Evolutionary conservation across 176 grass and related monocot species (phyloP).

Genomic region (Hordeum vulgare): DNA sequence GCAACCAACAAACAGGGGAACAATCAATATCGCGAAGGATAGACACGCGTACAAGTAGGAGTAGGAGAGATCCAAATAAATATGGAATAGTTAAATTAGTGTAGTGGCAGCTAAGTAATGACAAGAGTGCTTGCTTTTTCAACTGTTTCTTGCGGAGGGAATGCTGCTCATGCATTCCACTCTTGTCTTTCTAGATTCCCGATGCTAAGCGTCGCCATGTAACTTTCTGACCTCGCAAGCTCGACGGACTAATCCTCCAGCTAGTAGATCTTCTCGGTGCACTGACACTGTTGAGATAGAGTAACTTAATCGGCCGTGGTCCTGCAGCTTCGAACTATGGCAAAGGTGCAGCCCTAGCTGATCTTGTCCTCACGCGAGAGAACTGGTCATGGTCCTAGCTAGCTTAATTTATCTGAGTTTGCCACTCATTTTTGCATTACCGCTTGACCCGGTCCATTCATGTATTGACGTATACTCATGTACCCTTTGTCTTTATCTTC

Average conservation of each 20-base stretch:
- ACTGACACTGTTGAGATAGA: neutral
- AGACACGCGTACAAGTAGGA: neutral
- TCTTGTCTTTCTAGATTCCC: slow-evolving; percentile 15
- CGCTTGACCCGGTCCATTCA: neutral
- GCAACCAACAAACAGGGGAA: neutral
- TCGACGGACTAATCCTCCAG: slow-evolving; percentile 4
- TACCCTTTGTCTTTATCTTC: too few relatives aligned
- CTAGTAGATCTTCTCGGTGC: neutral
- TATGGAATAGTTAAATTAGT: slow-evolving; percentile 10
- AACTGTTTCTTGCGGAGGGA: neutral
- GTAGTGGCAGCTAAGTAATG: neutral
- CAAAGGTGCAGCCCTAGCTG: slow-evolving; percentile 20
- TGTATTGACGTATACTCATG: too few relatives aligned
- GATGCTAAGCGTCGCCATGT: slow-evolving; percentile 12
- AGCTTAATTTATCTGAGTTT: neutral
- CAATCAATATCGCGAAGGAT: neutral
- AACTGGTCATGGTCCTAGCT: neutral
- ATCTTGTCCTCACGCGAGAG: neutral
- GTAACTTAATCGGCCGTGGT: slow-evolving; percentile 4
- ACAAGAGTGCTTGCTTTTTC: neutral
- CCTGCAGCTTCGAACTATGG: slow-evolving; percentile 7
- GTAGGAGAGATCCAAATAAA: slow-evolving; percentile 9
- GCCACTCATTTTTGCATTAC: neutral
- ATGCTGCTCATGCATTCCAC: neutral
- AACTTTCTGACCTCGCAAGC: slow-evolving; percentile 9